These are phyloP conservation scores for Globisporangium nodosum DNA, from an alignment of 352 stramenopile species.

Conservation along the genomic window DNA sequence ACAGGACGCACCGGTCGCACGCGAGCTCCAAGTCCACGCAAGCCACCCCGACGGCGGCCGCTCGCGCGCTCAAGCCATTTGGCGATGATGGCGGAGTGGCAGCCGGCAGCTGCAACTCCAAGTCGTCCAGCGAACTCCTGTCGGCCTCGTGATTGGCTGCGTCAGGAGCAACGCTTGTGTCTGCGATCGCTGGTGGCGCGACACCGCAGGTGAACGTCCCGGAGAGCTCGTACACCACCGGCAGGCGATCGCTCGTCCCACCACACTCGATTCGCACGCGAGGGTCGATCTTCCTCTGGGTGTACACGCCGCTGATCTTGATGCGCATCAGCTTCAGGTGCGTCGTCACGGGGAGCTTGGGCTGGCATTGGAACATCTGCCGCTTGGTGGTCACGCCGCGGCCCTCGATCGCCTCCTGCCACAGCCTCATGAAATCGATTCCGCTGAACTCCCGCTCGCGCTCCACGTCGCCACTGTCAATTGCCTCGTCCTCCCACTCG, in stretches of 20 bases:
- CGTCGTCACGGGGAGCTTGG: slow-evolving; percentile 20
- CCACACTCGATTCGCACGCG: slow-evolving; percentile 51
- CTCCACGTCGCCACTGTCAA: slow-evolving; percentile 7
- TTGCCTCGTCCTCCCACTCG: slow-evolving; percentile 14
- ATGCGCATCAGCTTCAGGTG: slow-evolving; percentile 37
- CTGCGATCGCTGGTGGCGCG: neutral
- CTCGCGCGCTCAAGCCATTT: neutral
- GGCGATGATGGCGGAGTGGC: neutral
- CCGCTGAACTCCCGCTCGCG: slow-evolving; percentile 29
- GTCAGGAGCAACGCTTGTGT: neutral
- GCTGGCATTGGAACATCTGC: slow-evolving; percentile 18
- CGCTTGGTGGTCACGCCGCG: slow-evolving; percentile 16
- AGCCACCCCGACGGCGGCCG: neutral
- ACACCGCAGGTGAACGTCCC: slow-evolving; percentile 16
- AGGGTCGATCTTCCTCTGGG: slow-evolving; percentile 45
- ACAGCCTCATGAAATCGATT: slow-evolving; percentile 37
- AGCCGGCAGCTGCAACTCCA: neutral
- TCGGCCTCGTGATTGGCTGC: neutral
- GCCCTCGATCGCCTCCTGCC: slow-evolving; percentile 37
- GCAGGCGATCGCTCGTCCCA: slow-evolving; percentile 1
- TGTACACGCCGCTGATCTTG: slow-evolving; percentile 35
- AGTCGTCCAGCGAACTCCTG: slow-evolving; percentile 5
- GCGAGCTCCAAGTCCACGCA: slow-evolving; percentile 33
- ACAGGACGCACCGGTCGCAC: slow-evolving; percentile 43
- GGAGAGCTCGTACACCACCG: slow-evolving; percentile 17